Evolutionary conservation across 2,329 filamentous ascomycete genomes (phyloP), one percentile per base, ranked within the genome.

Genomic region (Scytalidium lignicola): DNA sequence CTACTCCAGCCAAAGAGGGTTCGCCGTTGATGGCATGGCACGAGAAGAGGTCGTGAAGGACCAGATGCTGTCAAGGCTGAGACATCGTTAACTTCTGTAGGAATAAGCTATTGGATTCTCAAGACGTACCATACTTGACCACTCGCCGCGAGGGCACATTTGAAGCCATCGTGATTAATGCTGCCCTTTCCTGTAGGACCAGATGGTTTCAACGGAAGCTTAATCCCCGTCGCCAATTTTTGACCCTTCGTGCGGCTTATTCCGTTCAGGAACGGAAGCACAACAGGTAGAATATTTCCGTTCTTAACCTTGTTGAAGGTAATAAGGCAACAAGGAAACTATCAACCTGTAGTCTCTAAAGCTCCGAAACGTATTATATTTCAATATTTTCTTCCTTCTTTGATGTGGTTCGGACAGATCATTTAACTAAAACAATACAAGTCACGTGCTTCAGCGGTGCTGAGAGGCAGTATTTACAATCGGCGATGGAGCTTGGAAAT

Each of bases 61-160:
- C 55, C 70, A 60, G 54, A 72, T 48, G 53, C 48, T 44, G 51
- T 53, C 41, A 62, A 48, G 51, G 44, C 54, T 47, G 55, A 5
- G 15, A 37, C 15, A 5, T 5, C 10, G n/a, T 37, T 54, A 49
- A 54, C 53, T 64, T 49, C 43, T 26, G 37, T 50, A 48, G 19
- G 43, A 47, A 60, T 64, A 58, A 55, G 54, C 51, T 56, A 59
- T 56, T 53, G 49, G 37, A 50, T 49, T 29, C 7, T 37, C 44
- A 42, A 17, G 46, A 55, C 74, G 50, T 75, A 88, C 85, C 80
- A 65, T 76, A 73, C 62, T 74, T 72, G 49, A 77, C 72, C 59
- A 85, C 70, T 70, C 78, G 79, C 72, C 80, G 72, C 60, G 81
- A 74, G 58, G 83, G 81, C 63, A 82, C 70, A 67, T 78, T 77